These are phyloP conservation scores for Raphanus sativus DNA, from an alignment of 345 rosid species.

Conservation along the genomic window DNA sequence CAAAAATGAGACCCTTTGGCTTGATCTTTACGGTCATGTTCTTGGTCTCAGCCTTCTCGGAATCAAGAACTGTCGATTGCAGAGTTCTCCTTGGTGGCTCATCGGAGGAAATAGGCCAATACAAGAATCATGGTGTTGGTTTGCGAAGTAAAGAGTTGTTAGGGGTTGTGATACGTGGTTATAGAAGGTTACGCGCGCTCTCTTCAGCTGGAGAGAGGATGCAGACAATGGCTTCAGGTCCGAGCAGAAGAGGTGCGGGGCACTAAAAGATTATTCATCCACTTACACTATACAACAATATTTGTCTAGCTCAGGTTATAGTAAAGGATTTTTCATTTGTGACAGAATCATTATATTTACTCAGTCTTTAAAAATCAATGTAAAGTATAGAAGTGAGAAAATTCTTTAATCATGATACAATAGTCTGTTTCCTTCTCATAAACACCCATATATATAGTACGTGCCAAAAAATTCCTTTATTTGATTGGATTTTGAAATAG, in stretches of 20 bases:
- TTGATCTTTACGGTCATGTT: constrained; percentile 37
- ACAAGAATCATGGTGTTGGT: constrained; percentile 12
- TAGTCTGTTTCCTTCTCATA: constrained; percentile 1
- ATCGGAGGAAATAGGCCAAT: neutral
- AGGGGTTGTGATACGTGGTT: constrained; percentile 25
- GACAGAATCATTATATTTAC: constrained; percentile 25
- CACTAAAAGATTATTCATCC: constrained; percentile 37
- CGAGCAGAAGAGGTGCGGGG: constrained; percentile 81
- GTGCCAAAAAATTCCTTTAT: neutral
- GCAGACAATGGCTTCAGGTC: constrained; percentile 61
- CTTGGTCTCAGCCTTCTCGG: constrained; percentile 40
- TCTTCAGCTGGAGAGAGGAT: constrained; percentile 26
- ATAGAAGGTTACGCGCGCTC: constrained; percentile 26
- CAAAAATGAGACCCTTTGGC: constrained; percentile 44
- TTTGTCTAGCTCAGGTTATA: constrained; percentile 35
- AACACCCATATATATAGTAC: neutral
- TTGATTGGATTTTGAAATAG: neutral
- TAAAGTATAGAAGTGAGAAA: constrained; percentile 27
- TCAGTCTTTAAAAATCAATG: constrained; percentile 24
- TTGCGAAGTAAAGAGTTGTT: constrained; percentile 20
- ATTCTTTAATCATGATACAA: constrained; percentile 27
- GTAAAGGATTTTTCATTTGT: constrained; percentile 21
- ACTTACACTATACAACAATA: constrained; percentile 8
- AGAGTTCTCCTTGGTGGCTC: constrained; percentile 38
- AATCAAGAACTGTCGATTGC: constrained; percentile 35